Conservation (phyloP, 139 green algal species). For the Coelastrella sp. region DNA sequence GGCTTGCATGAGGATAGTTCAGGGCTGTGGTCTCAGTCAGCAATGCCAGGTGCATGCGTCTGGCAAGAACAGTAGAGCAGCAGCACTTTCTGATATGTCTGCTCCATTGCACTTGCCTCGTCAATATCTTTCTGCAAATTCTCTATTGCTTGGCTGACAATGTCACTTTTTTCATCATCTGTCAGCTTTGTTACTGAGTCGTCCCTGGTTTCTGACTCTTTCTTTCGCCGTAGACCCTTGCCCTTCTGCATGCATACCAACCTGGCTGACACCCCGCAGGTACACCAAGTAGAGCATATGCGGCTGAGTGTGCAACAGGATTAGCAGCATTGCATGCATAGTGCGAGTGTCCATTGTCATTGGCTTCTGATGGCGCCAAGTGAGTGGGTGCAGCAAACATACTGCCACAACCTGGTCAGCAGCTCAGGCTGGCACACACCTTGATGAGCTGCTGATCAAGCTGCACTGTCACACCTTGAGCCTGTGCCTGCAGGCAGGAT, state of each 20-base stretch:
- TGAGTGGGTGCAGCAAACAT: too few relatives aligned
- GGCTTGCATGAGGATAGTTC: too few relatives aligned
- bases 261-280: not conserved
- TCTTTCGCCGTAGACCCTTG: slow-evolving; percentile 45
- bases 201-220: slow-evolving; percentile 43
- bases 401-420: not conserved
- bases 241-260: slow-evolving; percentile 48
- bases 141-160: slow-evolving; percentile 74
- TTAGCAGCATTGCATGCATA: not conserved
- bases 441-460: slow-evolving; percentile 41
- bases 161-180: slow-evolving; percentile 78
- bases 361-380: not conserved
- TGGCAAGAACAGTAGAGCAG: not conserved
- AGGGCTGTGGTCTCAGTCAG: too few relatives aligned
- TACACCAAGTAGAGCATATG: not conserved
- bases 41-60: not conserved
- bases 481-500: not conserved
- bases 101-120: not conserved
- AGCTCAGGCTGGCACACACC: not conserved
- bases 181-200: slow-evolving; percentile 55
- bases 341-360: not conserved
- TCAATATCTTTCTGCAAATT: slow-evolving; percentile 67
- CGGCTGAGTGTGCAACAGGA: not conserved
- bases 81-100: not conserved
- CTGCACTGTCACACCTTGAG: not conserved